phyloP scores from a whole-genome alignment of 768 basidiomycete species.

The Mycena amicta region DNA sequence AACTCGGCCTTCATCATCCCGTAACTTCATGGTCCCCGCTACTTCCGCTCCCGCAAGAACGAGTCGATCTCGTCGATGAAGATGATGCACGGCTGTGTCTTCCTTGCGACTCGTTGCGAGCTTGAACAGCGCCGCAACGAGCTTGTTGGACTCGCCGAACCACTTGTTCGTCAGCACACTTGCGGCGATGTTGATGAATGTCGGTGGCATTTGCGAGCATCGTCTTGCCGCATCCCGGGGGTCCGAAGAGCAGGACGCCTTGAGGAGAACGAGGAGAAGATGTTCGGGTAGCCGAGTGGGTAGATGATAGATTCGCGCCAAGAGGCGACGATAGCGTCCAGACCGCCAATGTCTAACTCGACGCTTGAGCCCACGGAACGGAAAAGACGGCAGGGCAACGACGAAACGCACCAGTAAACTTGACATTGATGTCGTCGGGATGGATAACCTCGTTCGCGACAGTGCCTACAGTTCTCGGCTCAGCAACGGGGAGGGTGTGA shows the following conservation, averaged over 20 bases:
- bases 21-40: slow-evolving; percentile 95
- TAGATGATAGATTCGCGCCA: slow-evolving; percentile 96
- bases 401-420: slow-evolving; percentile 62
- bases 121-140: slow-evolving; percentile 92
- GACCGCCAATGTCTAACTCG: slow-evolving; percentile 84
- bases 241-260: slow-evolving; percentile 93
- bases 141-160: slow-evolving; percentile 92
- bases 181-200: slow-evolving; percentile 88
- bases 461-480: slow-evolving; percentile 48
- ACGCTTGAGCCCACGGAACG: background rate
- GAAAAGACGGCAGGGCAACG: background rate
- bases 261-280: slow-evolving; percentile 87
- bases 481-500: slow-evolving; percentile 1
- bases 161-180: slow-evolving; percentile 78
- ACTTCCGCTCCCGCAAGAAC: slow-evolving; percentile 84
- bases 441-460: slow-evolving; percentile 94
- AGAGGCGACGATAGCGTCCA: slow-evolving; percentile 86
- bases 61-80: slow-evolving; percentile 99
- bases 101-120: slow-evolving; percentile 90
- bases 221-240: slow-evolving; percentile 98
- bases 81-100: slow-evolving; percentile 93
- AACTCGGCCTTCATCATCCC: slow-evolving; percentile 88
- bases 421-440: slow-evolving; percentile 82
- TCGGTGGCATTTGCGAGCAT: slow-evolving; percentile 99
- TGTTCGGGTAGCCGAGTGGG: slow-evolving; percentile 85